Evolutionary conservation across 23 red algal species (phyloP).

Genomic region (Pyropia yezoensis): DNA sequence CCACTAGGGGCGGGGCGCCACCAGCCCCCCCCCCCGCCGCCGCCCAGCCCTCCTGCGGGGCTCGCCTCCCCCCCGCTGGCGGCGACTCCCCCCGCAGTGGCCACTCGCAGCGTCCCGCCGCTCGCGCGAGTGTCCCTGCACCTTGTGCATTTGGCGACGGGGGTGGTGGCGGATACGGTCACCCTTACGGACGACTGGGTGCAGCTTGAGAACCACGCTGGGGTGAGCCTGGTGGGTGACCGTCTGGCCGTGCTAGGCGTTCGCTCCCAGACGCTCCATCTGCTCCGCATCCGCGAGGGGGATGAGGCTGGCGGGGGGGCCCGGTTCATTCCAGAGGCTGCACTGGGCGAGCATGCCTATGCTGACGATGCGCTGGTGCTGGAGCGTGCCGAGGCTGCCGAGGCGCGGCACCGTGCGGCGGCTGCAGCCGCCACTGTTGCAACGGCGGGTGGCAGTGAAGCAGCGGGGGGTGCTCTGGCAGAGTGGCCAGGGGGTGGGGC

Average conservation of each 20-base stretch:
- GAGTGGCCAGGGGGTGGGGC: no score
- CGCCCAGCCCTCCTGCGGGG: no score
- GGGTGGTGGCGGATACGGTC: constrained; percentile 32
- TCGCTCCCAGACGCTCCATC: constrained; percentile 48
- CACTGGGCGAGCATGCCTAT: constrained; percentile 30
- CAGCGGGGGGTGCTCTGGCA: no score
- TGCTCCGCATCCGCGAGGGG: constrained; percentile 16
- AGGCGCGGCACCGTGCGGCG: neutral
- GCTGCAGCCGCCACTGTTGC: neutral
- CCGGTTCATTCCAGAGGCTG: constrained; percentile 13
- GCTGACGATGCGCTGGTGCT: constrained; percentile 38
- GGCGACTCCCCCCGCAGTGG: no score
- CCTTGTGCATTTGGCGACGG: constrained; percentile 29
- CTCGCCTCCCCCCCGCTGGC: no score
- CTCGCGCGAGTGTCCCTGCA: constrained; percentile 34
- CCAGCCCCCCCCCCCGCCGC: no score
- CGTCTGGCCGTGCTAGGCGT: constrained; percentile 47
- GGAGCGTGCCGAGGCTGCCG: constrained; percentile 21
- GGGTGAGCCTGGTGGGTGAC: constrained; percentile 54
- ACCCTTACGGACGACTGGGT: constrained; percentile 55
- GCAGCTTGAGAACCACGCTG: constrained; percentile 34
- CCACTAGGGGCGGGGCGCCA: no score
- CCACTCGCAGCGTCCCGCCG: no score
- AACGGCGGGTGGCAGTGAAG: neutral
- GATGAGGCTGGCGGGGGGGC: constrained; percentile 15